phyloP scores from a whole-genome alignment of 2,329 filamentous ascomycete species.

The Claviceps humidiphila region DNA sequence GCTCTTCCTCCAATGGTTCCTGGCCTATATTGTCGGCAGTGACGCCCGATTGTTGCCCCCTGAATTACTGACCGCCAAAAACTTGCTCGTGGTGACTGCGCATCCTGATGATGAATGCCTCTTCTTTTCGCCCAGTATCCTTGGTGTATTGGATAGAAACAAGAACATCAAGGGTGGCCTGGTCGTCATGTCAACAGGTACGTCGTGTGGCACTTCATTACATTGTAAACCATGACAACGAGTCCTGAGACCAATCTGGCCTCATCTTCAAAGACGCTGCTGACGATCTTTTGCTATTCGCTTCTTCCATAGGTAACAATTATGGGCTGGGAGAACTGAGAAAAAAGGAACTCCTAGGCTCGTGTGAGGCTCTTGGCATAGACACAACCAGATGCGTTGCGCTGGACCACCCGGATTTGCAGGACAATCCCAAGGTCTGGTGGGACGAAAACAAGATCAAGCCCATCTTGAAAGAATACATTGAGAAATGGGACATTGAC shows the following conservation, averaged over 20 bases:
- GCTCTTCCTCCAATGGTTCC: slow-evolving; percentile 20
- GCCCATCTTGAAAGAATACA: slow-evolving; percentile 19
- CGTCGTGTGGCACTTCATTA: background rate
- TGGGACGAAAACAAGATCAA: slow-evolving; percentile 23
- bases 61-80: slow-evolving; percentile 20
- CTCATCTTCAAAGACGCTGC: background rate
- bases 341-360: slow-evolving; percentile 16
- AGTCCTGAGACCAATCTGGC: too few relatives aligned
- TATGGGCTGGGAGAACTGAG: slow-evolving; percentile 18
- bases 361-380: slow-evolving; percentile 17
- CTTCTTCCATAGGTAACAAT: slow-evolving; percentile 14
- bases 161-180: slow-evolving; percentile 13
- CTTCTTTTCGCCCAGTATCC: slow-evolving; percentile 19
- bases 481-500: slow-evolving; percentile 24
- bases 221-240: too few relatives aligned
- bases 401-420: slow-evolving; percentile 21
- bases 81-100: slow-evolving; percentile 24
- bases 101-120: slow-evolving; percentile 27
- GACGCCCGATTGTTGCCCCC: slow-evolving; percentile 23
- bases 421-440: slow-evolving; percentile 25
- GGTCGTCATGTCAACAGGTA: slow-evolving; percentile 20
- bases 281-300: background rate
- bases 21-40: slow-evolving; percentile 22
- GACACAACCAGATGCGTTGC: slow-evolving; percentile 16
- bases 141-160: slow-evolving; percentile 18